A percentile compares a stretch with the other conserved stretches of the same genome.
Conservation (phyloP, 2,329 filamentous ascomycete species). For the Parasarocladium wereldwijsianum region DNA sequence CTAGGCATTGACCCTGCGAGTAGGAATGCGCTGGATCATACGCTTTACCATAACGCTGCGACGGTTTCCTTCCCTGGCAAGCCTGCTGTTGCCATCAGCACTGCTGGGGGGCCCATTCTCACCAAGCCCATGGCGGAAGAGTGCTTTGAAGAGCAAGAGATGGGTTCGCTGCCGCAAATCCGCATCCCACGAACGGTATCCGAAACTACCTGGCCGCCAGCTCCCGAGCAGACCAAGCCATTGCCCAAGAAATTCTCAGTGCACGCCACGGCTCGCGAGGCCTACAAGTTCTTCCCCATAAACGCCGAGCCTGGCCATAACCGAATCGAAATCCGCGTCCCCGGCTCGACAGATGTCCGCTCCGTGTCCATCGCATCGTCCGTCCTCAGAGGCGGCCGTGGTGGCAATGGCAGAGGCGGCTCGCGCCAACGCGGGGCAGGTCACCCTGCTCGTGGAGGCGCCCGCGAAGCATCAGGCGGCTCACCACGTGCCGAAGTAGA, state of each 20-base stretch:
- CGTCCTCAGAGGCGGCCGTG: constrained; percentile 16
- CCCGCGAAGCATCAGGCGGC: no score
- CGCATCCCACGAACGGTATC: constrained; percentile 50
- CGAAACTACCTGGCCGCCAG: constrained; percentile 47
- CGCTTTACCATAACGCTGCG: constrained; percentile 32
- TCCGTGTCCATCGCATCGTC: constrained; percentile 22
- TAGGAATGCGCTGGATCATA: constrained; percentile 49
- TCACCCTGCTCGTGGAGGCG: no score
- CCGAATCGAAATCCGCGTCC: constrained; percentile 24
- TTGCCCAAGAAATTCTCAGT: constrained; percentile 36
- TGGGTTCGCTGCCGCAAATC: constrained; percentile 60
- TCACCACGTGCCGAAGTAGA: no score
- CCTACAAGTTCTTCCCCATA: constrained; percentile 18
- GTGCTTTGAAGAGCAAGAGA: constrained; percentile 70
- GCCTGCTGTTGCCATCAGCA: constrained; percentile 5
- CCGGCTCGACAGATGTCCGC: constrained; percentile 24
- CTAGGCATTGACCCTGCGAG: constrained; percentile 53
- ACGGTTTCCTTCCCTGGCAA: constrained; percentile 52
- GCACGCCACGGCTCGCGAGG: constrained; percentile 18
- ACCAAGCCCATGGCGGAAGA: constrained; percentile 63
- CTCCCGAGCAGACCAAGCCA: constrained; percentile 36
- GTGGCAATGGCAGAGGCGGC: constrained; percentile 11
- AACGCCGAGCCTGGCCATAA: constrained; percentile 17
- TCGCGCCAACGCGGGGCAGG: constrained; percentile 14
- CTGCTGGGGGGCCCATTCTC: constrained; percentile 26